Percentiles rank a stretch among this genome's conserved stretches.
These are phyloP conservation scores for Leptographium lundbergii DNA, from an alignment of 2,329 filamentous ascomycete genomes.

Conservation along the genomic window DNA sequence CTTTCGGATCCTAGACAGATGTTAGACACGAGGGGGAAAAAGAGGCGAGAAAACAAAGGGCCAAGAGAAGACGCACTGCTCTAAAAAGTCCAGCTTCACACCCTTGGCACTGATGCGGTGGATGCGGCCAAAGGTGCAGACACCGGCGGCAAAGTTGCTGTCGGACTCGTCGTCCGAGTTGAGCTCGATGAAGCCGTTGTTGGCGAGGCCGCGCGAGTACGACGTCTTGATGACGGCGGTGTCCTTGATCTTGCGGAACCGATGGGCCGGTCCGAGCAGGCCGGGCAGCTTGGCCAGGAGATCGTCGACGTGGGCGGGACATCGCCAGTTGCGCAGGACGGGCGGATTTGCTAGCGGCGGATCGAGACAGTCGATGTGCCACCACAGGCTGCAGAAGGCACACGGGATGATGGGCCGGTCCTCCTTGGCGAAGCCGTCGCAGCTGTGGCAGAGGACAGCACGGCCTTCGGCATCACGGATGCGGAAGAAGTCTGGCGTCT, in stretches of 20 bases:
- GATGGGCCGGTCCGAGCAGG: constrained; percentile 45
- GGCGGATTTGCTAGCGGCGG: constrained; percentile 73
- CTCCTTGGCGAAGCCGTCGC: constrained; percentile 50
- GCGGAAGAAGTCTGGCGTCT: constrained; percentile 53
- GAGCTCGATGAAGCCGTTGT: constrained; percentile 62
- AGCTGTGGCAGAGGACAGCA: constrained; percentile 64
- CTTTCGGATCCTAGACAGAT: constrained; percentile 17
- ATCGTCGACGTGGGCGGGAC: constrained; percentile 75
- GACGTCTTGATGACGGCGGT: constrained; percentile 37
- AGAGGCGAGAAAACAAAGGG: neutral
- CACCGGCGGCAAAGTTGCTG: constrained; percentile 30
- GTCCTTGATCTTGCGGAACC: constrained; percentile 47
- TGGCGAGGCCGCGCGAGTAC: constrained; percentile 50
- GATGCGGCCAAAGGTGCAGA: constrained; percentile 48
- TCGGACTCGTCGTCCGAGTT: constrained; percentile 44
- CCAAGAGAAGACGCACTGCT: constrained; percentile 31
- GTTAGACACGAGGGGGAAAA: neutral
- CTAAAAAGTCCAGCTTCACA: constrained; percentile 61
- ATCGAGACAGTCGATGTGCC: constrained; percentile 88
- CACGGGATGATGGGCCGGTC: constrained; percentile 72
- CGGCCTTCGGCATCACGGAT: constrained; percentile 61
- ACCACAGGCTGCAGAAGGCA: constrained; percentile 67
- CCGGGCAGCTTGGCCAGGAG: constrained; percentile 48
- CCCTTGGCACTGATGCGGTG: constrained; percentile 52
- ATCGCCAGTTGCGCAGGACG: constrained; percentile 68